phyloP scores from a whole-genome alignment of 768 basidiomycete genomes.

The Suillus hirtellus region DNA sequence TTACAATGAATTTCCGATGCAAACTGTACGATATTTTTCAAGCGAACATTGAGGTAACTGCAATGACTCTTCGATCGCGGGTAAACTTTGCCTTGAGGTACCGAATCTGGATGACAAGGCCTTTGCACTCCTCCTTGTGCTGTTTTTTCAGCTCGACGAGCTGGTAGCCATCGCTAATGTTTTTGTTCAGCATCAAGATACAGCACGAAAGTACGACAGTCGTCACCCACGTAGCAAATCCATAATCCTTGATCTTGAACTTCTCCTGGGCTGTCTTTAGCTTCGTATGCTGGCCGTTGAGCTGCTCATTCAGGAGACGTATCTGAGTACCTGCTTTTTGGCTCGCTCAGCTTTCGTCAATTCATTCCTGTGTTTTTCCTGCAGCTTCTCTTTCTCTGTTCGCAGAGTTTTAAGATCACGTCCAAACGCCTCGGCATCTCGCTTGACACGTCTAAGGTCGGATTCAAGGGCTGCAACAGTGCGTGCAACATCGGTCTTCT shows the following conservation, averaged over 20 bases:
- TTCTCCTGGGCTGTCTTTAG: slow-evolving; percentile 44
- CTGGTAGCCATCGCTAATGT: slow-evolving; percentile 51
- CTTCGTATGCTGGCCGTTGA: slow-evolving; percentile 51
- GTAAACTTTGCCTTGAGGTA: slow-evolving; percentile 93
- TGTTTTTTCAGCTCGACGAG: slow-evolving; percentile 56
- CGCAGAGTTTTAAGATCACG: slow-evolving; percentile 70
- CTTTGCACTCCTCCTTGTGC: slow-evolving; percentile 88
- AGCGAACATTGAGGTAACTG: no score
- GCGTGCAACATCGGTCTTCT: slow-evolving; percentile 64
- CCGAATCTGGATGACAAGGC: slow-evolving; percentile 84
- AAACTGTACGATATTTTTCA: no score
- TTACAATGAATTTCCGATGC: no score
- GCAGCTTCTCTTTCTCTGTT: slow-evolving; percentile 64
- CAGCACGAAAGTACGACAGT: background rate
- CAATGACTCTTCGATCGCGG: no score
- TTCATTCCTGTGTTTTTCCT: slow-evolving; percentile 57
- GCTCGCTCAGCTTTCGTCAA: slow-evolving; percentile 54
- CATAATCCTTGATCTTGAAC: slow-evolving; percentile 52
- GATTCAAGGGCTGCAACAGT: slow-evolving; percentile 69
- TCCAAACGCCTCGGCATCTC: slow-evolving; percentile 77
- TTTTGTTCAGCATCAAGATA: slow-evolving; percentile 7
- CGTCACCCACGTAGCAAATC: slow-evolving; percentile 56
- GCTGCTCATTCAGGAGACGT: slow-evolving; percentile 63
- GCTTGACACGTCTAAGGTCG: slow-evolving; percentile 75
- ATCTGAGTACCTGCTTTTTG: slow-evolving; percentile 71